phyloP scores from a whole-genome alignment of 2,329 filamentous ascomycete genomes.

The Trichophyton rubrum region DNA sequence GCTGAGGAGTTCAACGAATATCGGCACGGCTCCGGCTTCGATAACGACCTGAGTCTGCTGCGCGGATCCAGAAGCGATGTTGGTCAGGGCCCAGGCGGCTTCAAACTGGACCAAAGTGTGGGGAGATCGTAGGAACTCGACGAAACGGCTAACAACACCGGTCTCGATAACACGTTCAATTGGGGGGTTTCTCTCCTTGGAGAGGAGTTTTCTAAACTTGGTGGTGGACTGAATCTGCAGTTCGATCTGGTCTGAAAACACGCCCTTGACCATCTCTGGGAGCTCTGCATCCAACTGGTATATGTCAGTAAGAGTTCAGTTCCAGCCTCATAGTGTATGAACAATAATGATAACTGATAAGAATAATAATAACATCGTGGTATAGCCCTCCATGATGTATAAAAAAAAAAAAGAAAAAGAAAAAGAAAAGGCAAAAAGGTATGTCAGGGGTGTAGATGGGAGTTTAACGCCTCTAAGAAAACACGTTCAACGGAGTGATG shows the following conservation, averaged over 20 bases:
- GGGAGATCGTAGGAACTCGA: slow-evolving; percentile 94
- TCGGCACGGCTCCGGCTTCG: slow-evolving; percentile 92
- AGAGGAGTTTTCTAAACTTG: slow-evolving; percentile 94
- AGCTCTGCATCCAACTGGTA: slow-evolving; percentile 87
- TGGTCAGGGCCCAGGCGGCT: slow-evolving; percentile 96
- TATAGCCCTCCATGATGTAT: not conserved
- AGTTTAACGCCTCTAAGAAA: not conserved
- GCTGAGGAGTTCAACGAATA: slow-evolving; percentile 90
- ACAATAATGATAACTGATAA: not conserved
- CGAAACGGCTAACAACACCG: slow-evolving; percentile 90
- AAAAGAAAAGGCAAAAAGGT: no score
- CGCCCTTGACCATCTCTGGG: slow-evolving; percentile 92
- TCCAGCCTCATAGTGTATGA: no score
- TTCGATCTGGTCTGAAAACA: slow-evolving; percentile 98
- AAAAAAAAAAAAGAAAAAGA: no score
- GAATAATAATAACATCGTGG: not conserved
- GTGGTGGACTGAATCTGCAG: slow-evolving; percentile 94
- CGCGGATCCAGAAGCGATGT: slow-evolving; percentile 95
- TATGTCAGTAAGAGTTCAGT: not conserved
- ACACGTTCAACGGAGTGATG: no score
- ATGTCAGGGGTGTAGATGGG: not conserved
- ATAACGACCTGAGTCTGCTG: slow-evolving; percentile 98
- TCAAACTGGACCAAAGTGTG: slow-evolving; percentile 98
- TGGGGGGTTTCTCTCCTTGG: slow-evolving; percentile 96
- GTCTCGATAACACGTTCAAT: slow-evolving; percentile 99